Base-by-base conservation (phyloP, 176 grass and related monocot genomes). In the Puccinellia tenuiflora region DNA sequence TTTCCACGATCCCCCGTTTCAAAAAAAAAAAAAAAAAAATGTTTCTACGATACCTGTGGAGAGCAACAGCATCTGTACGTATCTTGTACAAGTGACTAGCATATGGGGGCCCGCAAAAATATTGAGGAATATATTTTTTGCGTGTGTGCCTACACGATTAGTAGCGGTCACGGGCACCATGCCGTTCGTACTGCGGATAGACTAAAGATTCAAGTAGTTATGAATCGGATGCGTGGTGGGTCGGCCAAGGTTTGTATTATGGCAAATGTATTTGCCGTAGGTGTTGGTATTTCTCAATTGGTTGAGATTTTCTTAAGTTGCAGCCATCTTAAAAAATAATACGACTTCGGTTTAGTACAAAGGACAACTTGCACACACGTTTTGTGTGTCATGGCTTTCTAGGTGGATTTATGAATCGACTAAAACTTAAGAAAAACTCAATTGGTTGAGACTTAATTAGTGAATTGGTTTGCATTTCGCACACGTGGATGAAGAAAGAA, bases 161-260 rank as follows among this genome's bases (percentile, higher is more conserved):
- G n/a, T 24, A 7, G 62, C 8, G 7, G 57, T 81, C 83, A 89
- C 87, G 83, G 71, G 21, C 42, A 79, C 62, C 88, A 63, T 52
- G 78, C 88, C 82, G 40, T 7, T 56, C 35, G 24, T 15, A 26
- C 70, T 20, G 80, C 64, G 28, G 79, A 20, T 34, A 22, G 16
- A 48, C 39, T 54, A 64, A 20, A 11, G 20, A 42, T 26, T 21
- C 6, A 16, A 46, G 52, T 33, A 22, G 34, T 46, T 82, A 61
- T 47, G 68, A 45, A 73, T 82, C 67, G 17, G 37, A 22, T 73
- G 67, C 37, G 35, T 31, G 24, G 24, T 55, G 79, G 24, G 48
- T 59, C 12, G 51, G 18, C 15, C 42, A 82, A 7, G 25, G 70
- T 11, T 20, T 73, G 70, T 50, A 16, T 28, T 50, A 16, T 28